Base-by-base conservation (phyloP, 2,329 filamentous ascomycete genomes). In the Thelonectria discophora region DNA sequence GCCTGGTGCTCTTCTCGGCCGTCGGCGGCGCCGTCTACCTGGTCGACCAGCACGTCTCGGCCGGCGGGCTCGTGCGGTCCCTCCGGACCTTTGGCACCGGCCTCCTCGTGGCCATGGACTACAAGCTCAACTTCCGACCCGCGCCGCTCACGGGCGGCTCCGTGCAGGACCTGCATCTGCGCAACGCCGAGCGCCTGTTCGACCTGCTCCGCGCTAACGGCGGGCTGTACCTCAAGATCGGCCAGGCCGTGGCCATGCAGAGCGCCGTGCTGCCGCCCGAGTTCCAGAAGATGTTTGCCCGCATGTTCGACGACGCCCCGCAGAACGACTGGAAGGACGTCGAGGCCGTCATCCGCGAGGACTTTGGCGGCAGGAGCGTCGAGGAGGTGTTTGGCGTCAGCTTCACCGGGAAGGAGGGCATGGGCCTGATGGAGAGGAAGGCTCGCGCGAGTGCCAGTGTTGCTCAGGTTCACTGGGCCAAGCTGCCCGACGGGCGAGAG, bases 221-320 rank as follows among this genome's bases (percentile, higher is more conserved):
- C 62, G 95, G 95, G 0, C 79, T 99, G 17, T 99, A 98, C 74
- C 83, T 98, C 74, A 99, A 99, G 84, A 97, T 99, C 60, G 95
- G 95, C 1, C 95, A 99, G 82, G 95, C 95, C 5, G 94, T 99
- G 68, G 95, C 94, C 13, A 98, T 98, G 95, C 95, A 99, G 82
- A 94, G 91, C 68, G 94, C 94, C 0, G 89, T 98, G 24, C 80
- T 99, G 64, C 95, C 95, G 24, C 92, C 94, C 0, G 93, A 97
- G 77, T 98, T 98, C 71, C 93, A 97, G 81, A 89, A 90, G 72
- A 98, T 97, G 93, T 99, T 99, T 74, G 84, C 90, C 20, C 86
- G 90, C 72, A 97, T 99, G 93, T 99, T 98, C 75, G 95, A 98
- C 75, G 94, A 98, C 80, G 95, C 95, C 65, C 94, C 94, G 39